A percentile compares a stretch with the other conserved stretches of the same genome.
Evolutionary conservation across 2,329 filamentous ascomycete species (phyloP).

Genomic region (Hypoxylon sp.): DNA sequence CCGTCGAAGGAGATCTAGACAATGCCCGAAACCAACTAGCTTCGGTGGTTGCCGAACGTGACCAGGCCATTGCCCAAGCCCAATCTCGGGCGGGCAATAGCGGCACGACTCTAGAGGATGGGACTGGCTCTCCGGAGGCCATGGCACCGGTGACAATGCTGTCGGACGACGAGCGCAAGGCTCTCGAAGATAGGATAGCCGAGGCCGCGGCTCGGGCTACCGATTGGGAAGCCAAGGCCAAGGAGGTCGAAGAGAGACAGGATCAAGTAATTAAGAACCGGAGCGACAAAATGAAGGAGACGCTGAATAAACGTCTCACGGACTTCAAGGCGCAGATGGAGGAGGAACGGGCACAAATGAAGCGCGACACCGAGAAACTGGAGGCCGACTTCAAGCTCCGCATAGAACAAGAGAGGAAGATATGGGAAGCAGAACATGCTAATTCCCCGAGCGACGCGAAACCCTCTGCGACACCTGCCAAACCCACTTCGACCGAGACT

Average conservation of each 20-base stretch:
- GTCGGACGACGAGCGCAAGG: slow-evolving; percentile 66
- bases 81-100: slow-evolving; percentile 41
- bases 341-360: slow-evolving; percentile 63
- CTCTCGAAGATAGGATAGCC: slow-evolving; percentile 68
- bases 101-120: slow-evolving; percentile 44
- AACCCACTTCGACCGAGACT: slow-evolving; percentile 50
- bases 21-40: slow-evolving; percentile 66
- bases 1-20: slow-evolving; percentile 69
- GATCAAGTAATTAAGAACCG: slow-evolving; percentile 68
- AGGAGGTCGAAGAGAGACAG: slow-evolving; percentile 69
- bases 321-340: slow-evolving; percentile 63
- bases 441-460: slow-evolving; percentile 30
- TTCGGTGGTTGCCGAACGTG: slow-evolving; percentile 67
- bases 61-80: slow-evolving; percentile 62
- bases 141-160: slow-evolving; percentile 45
- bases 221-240: slow-evolving; percentile 69
- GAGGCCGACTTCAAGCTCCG: slow-evolving; percentile 56
- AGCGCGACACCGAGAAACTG: slow-evolving; percentile 71
- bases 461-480: slow-evolving; percentile 51
- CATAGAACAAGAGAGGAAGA: slow-evolving; percentile 44
- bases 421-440: slow-evolving; percentile 41
- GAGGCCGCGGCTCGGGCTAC: slow-evolving; percentile 67
- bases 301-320: slow-evolving; percentile 73
- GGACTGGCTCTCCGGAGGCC: slow-evolving; percentile 30
- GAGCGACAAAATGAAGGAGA: slow-evolving; percentile 73